A percentile compares a stretch with the other conserved stretches of the same genome.
phyloP scores from a whole-genome alignment of 768 basidiomycete species.

The Epithele typhae region DNA sequence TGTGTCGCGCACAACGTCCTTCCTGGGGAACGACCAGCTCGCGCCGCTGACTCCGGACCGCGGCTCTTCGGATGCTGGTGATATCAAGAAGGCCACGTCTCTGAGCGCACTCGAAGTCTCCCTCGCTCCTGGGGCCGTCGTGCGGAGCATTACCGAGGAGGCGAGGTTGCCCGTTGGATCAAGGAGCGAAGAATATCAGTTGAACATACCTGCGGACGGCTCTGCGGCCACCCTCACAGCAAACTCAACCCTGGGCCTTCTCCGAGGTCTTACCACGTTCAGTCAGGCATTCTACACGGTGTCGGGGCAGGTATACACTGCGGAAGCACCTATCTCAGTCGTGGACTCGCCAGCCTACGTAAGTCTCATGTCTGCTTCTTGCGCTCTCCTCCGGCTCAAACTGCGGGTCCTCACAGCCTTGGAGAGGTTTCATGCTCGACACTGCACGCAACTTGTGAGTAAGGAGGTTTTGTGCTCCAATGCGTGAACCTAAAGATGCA shows the following conservation, averaged over 20 bases:
- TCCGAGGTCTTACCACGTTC: conserved; percentile 73
- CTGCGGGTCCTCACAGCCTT: conserved; percentile 45
- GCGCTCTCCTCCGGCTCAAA: neutral
- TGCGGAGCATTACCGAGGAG: conserved; percentile 46
- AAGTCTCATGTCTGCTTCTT: conserved; percentile 23
- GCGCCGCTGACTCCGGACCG: conserved; percentile 54
- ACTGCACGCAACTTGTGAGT: conserved; percentile 60
- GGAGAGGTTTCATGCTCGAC: conserved; percentile 75
- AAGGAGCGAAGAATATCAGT: conserved; percentile 54
- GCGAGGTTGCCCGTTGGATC: conserved; percentile 41
- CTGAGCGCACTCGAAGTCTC: conserved; percentile 40
- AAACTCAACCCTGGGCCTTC: conserved; percentile 59
- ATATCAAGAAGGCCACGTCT: conserved; percentile 34
- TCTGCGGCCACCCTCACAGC: conserved; percentile 47
- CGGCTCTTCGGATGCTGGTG: conserved; percentile 40
- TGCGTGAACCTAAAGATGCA: neutral
- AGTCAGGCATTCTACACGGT: conserved; percentile 55
- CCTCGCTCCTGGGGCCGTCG: conserved; percentile 24
- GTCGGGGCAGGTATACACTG: conserved; percentile 38
- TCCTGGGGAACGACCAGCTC: conserved; percentile 49
- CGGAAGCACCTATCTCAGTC: conserved; percentile 54
- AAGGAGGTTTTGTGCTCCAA: no score
- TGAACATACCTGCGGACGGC: conserved; percentile 51
- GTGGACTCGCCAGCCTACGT: conserved; percentile 63
- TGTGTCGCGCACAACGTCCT: conserved; percentile 41